Evolutionary conservation across 345 rosid genomes (phyloP).

Genomic region (Geranium brycei): DNA sequence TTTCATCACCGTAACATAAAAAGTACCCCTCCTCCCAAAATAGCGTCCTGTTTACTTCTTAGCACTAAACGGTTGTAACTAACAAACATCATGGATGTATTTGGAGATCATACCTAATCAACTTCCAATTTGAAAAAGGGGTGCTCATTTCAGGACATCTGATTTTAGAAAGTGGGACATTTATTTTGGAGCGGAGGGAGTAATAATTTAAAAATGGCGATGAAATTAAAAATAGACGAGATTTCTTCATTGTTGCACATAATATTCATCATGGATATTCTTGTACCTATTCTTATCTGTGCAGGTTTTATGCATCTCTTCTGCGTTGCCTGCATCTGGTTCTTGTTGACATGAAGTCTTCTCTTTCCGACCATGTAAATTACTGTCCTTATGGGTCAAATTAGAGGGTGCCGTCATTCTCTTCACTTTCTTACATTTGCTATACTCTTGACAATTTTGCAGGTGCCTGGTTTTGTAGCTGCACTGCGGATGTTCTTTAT

Average conservation of each 20-base stretch:
- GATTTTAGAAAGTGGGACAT: too few species aligned
- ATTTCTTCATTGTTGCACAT: background rate
- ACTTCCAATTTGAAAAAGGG: too few species aligned
- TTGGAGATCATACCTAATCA: too few species aligned
- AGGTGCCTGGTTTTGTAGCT: slow-evolving; percentile 78
- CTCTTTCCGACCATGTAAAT: slow-evolving; percentile 73
- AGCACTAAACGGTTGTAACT: too few species aligned
- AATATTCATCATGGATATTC: background rate
- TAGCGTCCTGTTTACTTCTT: too few species aligned
- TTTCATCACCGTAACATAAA: background rate
- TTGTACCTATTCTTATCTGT: background rate
- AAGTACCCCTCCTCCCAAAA: background rate
- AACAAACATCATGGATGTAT: too few species aligned
- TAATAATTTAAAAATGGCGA: background rate
- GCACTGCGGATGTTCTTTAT: slow-evolving; percentile 57
- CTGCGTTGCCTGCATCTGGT: slow-evolving; percentile 68
- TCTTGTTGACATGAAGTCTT: slow-evolving; percentile 51
- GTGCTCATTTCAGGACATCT: too few species aligned
- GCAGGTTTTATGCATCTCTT: slow-evolving; percentile 72
- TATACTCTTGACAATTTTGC: slow-evolving; percentile 10
- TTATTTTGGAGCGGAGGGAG: background rate
- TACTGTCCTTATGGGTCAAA: background rate
- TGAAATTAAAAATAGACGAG: background rate
- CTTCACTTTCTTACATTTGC: background rate
- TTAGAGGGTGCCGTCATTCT: background rate